Conservation (phyloP, 1,139 yeast genomes). For the Diutina scorzettiae region DNA sequence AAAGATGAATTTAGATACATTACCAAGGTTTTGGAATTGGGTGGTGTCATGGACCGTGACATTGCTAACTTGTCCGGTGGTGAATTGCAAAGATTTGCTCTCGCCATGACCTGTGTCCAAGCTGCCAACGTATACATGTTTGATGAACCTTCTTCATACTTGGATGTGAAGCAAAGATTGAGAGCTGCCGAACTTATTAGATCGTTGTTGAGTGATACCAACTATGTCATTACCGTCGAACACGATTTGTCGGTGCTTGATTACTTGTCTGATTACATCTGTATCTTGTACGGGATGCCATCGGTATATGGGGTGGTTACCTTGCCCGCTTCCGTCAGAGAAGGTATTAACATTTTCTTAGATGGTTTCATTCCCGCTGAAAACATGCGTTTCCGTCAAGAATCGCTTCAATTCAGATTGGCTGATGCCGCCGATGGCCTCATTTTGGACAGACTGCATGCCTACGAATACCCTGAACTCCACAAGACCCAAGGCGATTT, state of each 20-base stretch:
- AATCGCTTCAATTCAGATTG: conserved; percentile 85
- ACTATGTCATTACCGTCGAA: conserved; percentile 90
- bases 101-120: conserved; percentile 95
- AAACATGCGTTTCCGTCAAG: conserved; percentile 92
- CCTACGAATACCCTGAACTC: conserved; percentile 72
- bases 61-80: conserved; percentile 91
- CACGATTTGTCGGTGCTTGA: conserved; percentile 97
- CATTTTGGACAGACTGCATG: conserved; percentile 66
- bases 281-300: conserved; percentile 95
- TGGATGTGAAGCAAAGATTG: conserved; percentile 97
- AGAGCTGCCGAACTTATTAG: conserved; percentile 94
- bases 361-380: conserved; percentile 98
- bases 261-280: conserved; percentile 89
- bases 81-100: conserved; percentile 95
- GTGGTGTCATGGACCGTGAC: conserved; percentile 69
- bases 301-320: conserved; percentile 98
- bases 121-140: conserved; percentile 95
- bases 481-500: conserved; percentile 92
- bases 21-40: conserved; percentile 52
- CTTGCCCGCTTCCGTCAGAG: conserved; percentile 90
- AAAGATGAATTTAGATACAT: conserved; percentile 47
- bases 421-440: conserved; percentile 83
- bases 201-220: conserved; percentile 61
- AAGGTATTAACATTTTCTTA: conserved; percentile 94
- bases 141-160: conserved; percentile 96